phyloP scores from a whole-genome alignment of 345 rosid species.

The Arabidopsis suecica region DNA sequence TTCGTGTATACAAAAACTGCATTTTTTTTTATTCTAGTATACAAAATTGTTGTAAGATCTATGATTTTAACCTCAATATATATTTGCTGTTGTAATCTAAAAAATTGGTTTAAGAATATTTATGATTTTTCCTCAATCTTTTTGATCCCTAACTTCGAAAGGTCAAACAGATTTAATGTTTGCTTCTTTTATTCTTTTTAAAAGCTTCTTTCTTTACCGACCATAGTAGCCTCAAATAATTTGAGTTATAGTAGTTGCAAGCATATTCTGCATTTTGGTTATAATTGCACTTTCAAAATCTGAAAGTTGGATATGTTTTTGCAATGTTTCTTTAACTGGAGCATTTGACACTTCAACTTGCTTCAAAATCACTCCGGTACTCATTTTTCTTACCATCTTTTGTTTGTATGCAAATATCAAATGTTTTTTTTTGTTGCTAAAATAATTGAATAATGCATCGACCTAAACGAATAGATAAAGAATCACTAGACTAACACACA shows the following conservation, averaged over 20 bases:
- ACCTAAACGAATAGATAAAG: slow-evolving; percentile 3
- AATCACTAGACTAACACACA: background rate
- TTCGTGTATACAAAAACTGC: slow-evolving; percentile 23
- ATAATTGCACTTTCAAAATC: slow-evolving; percentile 8
- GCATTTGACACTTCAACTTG: slow-evolving; percentile 25
- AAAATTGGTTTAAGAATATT: slow-evolving; percentile 6
- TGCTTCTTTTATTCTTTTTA: background rate
- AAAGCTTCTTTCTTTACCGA: background rate
- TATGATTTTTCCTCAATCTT: no score
- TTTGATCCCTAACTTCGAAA: slow-evolving; percentile 1
- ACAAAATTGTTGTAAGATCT: slow-evolving; percentile 12
- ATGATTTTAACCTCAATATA: no score
- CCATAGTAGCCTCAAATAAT: background rate
- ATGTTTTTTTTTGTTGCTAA: slow-evolving; percentile 14
- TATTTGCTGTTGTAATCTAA: background rate
- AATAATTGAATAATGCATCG: background rate
- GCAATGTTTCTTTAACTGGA: slow-evolving; percentile 23
- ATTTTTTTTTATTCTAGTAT: slow-evolving; percentile 16
- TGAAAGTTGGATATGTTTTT: slow-evolving; percentile 29
- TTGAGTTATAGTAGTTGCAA: background rate
- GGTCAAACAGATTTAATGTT: background rate
- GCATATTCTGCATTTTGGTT: background rate
- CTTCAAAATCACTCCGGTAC: slow-evolving; percentile 15
- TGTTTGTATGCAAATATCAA: background rate
- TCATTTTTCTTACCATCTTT: background rate